These are phyloP conservation scores for Aspergillus pseudoviridinutans DNA, from an alignment of 2,329 filamentous ascomycete genomes.

Conservation along the genomic window DNA sequence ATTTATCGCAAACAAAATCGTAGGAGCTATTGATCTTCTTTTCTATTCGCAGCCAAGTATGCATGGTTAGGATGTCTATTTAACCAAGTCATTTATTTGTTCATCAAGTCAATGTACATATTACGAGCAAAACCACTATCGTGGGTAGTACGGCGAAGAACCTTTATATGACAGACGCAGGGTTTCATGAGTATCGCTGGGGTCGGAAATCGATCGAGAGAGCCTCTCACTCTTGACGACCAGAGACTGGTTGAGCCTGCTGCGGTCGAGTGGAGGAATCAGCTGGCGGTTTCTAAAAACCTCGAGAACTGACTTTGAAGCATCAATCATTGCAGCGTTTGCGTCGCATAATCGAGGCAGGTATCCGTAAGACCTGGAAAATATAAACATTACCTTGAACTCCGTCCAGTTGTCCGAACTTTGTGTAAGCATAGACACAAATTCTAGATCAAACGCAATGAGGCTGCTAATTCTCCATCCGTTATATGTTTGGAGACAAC, in stretches of 20 bases:
- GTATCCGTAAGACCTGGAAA: background rate
- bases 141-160: background rate
- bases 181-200: background rate
- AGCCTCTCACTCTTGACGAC: background rate
- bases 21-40: background rate
- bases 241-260: too few species aligned
- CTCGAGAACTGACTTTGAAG: background rate
- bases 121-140: background rate
- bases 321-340: background rate
- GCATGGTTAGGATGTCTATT: background rate
- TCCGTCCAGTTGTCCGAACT: too few species aligned
- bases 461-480: background rate
- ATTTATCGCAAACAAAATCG: background rate
- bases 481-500: conserved; percentile 76
- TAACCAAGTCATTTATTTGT: background rate
- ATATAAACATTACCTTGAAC: background rate
- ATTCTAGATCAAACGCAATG: conserved; percentile 1
- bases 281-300: too few species aligned
- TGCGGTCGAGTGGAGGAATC: too few species aligned
- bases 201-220: background rate
- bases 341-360: background rate
- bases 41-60: background rate
- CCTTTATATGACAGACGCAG: background rate
- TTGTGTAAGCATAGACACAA: background rate
- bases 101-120: background rate